These are phyloP conservation scores for Coniochaeta prunicola DNA, from an alignment of 2,329 filamentous ascomycete species.

Conservation along the genomic window DNA sequence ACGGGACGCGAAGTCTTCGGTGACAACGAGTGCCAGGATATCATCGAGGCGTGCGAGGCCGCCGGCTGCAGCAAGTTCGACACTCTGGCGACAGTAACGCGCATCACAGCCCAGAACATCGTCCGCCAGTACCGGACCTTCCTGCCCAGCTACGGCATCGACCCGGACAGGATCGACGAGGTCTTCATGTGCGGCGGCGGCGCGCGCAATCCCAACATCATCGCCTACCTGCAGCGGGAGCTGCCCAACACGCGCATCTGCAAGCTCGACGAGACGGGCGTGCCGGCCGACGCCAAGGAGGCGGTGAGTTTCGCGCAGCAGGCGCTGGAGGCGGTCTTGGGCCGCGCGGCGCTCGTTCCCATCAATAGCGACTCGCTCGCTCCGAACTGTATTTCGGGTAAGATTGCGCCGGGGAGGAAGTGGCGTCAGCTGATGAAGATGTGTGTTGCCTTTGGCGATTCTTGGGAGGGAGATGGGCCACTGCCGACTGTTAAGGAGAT, in stretches of 20 bases:
- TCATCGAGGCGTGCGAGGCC: neutral
- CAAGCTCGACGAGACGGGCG: neutral
- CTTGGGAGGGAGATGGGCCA: neutral
- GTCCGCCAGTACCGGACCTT: constrained; percentile 19
- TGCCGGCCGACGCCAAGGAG: neutral
- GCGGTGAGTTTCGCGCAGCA: neutral
- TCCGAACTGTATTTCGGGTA: neutral
- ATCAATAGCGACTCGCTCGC: neutral
- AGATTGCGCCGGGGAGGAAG: neutral
- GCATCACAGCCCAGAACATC: constrained; percentile 2
- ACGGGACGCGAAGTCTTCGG: neutral
- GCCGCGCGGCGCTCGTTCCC: neutral
- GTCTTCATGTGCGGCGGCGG: neutral
- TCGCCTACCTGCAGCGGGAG: neutral
- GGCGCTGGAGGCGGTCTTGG: neutral
- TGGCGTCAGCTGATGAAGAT: neutral
- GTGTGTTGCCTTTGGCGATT: neutral
- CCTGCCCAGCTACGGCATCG: constrained; percentile 1
- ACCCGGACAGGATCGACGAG: neutral
- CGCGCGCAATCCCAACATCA: neutral
- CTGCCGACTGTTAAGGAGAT: neutral
- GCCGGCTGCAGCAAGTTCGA: neutral
- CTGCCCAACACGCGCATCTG: neutral
- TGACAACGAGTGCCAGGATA: neutral
- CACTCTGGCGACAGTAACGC: neutral